A percentile compares a stretch with the other conserved stretches of the same genome.
These are phyloP conservation scores for Xylariaceae sp. DNA, from an alignment of 2,329 filamentous ascomycete genomes.

Conservation along the genomic window DNA sequence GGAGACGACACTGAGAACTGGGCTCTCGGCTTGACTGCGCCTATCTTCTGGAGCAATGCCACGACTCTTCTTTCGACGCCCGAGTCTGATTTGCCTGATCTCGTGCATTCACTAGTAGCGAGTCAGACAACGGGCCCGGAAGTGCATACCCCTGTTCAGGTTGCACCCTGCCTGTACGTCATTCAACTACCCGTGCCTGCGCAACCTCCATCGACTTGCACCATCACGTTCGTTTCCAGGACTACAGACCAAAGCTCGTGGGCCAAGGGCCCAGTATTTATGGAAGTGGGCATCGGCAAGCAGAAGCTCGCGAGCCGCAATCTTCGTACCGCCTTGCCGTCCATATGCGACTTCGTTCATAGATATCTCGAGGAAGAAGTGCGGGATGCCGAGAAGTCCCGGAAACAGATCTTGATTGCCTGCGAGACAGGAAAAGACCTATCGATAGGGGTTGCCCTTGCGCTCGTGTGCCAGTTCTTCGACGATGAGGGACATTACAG, in stretches of 20 bases:
- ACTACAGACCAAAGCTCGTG: slow-evolving; percentile 54
- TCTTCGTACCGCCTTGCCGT: slow-evolving; percentile 73
- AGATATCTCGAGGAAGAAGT: slow-evolving; percentile 42
- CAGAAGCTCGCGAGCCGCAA: slow-evolving; percentile 81
- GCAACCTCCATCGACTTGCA: slow-evolving; percentile 41
- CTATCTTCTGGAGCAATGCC: slow-evolving; percentile 78
- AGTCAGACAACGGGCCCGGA: slow-evolving; percentile 45
- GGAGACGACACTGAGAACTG: slow-evolving; percentile 96
- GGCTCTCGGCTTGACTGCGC: slow-evolving; percentile 79
- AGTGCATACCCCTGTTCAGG: slow-evolving; percentile 32
- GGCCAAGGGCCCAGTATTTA: slow-evolving; percentile 47
- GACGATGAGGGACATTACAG: slow-evolving; percentile 62
- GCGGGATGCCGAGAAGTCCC: not conserved
- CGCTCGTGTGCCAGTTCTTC: slow-evolving; percentile 76
- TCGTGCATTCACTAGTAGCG: slow-evolving; percentile 56
- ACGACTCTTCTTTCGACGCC: slow-evolving; percentile 64
- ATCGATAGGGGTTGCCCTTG: slow-evolving; percentile 78
- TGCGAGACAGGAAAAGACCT: slow-evolving; percentile 83
- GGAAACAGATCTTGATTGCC: slow-evolving; percentile 59
- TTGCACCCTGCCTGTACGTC: slow-evolving; percentile 45
- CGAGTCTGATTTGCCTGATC: slow-evolving; percentile 67
- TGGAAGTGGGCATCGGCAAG: slow-evolving; percentile 69
- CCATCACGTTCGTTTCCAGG: slow-evolving; percentile 52
- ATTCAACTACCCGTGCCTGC: slow-evolving; percentile 29
- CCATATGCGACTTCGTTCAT: slow-evolving; percentile 64